Conservation (phyloP, 495 filamentous ascomycete species). For the Trichoderma erinaceum region DNA sequence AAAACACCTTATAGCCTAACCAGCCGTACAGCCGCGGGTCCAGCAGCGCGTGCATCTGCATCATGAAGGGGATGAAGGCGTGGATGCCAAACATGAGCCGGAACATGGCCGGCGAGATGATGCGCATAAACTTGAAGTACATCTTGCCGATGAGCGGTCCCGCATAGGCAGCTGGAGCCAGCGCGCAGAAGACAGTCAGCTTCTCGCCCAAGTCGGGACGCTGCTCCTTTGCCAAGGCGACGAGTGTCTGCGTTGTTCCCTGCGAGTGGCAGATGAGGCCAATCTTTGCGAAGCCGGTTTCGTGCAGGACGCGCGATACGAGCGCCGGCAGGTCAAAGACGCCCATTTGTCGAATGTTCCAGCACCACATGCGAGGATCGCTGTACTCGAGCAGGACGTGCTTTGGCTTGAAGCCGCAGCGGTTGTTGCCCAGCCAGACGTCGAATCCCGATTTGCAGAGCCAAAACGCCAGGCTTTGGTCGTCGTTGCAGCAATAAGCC, state of each 20-base stretch:
- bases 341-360: constrained; percentile 95
- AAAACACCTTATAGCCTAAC: constrained; percentile 85
- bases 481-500: constrained; percentile 86
- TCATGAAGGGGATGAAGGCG: constrained; percentile 93
- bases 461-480: constrained; percentile 84
- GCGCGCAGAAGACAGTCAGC: constrained; percentile 86
- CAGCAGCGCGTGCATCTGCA: constrained; percentile 66
- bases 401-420: constrained; percentile 75
- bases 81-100: constrained; percentile 85
- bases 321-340: constrained; percentile 84
- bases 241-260: constrained; percentile 84
- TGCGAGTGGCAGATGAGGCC: constrained; percentile 86
- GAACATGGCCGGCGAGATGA: constrained; percentile 71
- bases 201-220: constrained; percentile 79
- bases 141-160: constrained; percentile 79
- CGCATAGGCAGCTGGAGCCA: constrained; percentile 88
- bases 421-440: constrained; percentile 94
- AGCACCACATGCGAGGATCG: constrained; percentile 94
- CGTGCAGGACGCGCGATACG: constrained; percentile 71
- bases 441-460: constrained; percentile 92
- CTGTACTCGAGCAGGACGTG: constrained; percentile 62
- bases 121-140: constrained; percentile 89
- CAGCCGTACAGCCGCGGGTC: constrained; percentile 68
- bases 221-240: constrained; percentile 88
- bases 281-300: constrained; percentile 78